phyloP scores from a whole-genome alignment of 2,329 filamentous ascomycete genomes.

The Lasiodiplodia citricola region DNA sequence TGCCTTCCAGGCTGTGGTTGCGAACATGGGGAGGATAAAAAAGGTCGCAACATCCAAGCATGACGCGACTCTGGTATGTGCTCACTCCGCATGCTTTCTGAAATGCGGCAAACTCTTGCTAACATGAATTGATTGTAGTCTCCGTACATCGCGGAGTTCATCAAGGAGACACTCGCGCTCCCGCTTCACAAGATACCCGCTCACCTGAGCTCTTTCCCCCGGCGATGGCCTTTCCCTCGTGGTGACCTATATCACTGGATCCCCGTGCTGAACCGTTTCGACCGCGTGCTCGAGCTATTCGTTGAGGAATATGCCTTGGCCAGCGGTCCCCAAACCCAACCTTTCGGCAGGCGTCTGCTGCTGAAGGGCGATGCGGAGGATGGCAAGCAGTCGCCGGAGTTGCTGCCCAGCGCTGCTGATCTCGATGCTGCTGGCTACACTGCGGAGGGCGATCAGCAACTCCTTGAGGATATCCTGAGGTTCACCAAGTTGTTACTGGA shows the following conservation, averaged over 20 bases:
- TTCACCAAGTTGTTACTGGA: constrained; percentile 90
- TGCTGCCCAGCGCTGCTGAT: constrained; percentile 50
- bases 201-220: constrained; percentile 79
- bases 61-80: constrained; percentile 56
- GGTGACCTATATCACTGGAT: constrained; percentile 99
- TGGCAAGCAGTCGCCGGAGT: constrained; percentile 38
- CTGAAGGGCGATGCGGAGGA: constrained; percentile 62
- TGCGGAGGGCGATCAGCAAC: constrained; percentile 76
- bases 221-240: constrained; percentile 91
- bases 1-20: constrained; percentile 42
- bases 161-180: constrained; percentile 70
- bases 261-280: constrained; percentile 88
- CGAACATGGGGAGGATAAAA: constrained; percentile 60
- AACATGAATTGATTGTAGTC: constrained; percentile 62
- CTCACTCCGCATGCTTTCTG: background rate
- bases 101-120: background rate
- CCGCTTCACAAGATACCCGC: constrained; percentile 78
- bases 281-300: constrained; percentile 82
- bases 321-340: constrained; percentile 77
- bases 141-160: constrained; percentile 82
- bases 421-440: constrained; percentile 65
- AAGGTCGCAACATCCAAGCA: constrained; percentile 61
- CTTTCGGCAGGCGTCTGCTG: constrained; percentile 73
- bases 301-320: constrained; percentile 79
- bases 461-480: constrained; percentile 78